Evolutionary conservation across 345 rosid genomes (phyloP).

Genomic region (Moricandia moricandioides): DNA sequence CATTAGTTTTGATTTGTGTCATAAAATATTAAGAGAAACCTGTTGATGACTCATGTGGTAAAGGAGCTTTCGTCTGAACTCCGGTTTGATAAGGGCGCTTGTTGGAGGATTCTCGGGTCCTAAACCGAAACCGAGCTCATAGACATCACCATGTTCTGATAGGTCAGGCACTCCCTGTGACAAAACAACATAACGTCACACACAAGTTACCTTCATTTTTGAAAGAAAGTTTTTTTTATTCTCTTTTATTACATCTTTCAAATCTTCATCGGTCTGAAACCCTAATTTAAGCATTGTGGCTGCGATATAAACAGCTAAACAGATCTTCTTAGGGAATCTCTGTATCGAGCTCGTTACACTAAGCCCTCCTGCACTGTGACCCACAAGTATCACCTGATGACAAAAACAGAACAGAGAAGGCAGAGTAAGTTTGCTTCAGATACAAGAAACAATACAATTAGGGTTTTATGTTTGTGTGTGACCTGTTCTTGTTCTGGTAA

Average conservation of each 20-base stretch:
- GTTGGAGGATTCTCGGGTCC: conserved; percentile 80
- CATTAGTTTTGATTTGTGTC: too few relatives aligned
- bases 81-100: conserved; percentile 53
- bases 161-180: conserved; percentile 79
- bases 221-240: neutral
- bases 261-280: conserved; percentile 51
- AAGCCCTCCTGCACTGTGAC: conserved; percentile 93
- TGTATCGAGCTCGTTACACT: conserved; percentile 63
- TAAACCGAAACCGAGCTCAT: conserved; percentile 61
- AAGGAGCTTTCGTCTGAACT: conserved; percentile 53
- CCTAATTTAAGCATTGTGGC: conserved; percentile 86
- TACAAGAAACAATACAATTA: neutral
- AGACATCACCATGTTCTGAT: conserved; percentile 66
- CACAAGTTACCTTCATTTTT: conserved; percentile 20
- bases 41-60: conserved; percentile 70
- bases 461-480: neutral
- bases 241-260: conserved; percentile 46
- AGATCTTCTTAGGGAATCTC: conserved; percentile 56
- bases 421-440: conserved; percentile 22
- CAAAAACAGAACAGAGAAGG: conserved; percentile 4
- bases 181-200: conserved; percentile 22
- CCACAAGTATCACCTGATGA: conserved; percentile 75
- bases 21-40: too few relatives aligned
- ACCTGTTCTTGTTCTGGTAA: conserved; percentile 66
- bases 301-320: conserved; percentile 61